phyloP scores from a whole-genome alignment of 2,329 filamentous ascomycete genomes.

The Colletotrichum chrysophilum region DNA sequence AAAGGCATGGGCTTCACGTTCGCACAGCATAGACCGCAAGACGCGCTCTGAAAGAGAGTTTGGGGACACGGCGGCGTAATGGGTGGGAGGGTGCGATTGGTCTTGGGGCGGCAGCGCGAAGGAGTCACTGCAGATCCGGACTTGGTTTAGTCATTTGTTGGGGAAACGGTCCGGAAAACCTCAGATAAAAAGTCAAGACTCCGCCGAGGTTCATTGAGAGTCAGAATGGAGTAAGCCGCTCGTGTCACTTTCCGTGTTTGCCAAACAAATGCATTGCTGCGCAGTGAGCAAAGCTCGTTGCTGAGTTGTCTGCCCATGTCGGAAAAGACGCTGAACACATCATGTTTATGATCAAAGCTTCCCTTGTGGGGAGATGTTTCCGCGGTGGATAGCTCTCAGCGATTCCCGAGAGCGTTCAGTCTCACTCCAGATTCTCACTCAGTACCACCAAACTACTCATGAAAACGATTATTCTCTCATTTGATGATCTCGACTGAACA shows the following conservation, averaged over 20 bases:
- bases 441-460: neutral
- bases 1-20: neutral
- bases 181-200: neutral
- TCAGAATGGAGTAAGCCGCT: neutral
- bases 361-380: neutral
- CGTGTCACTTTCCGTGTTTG: neutral
- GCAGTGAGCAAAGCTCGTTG: neutral
- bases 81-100: neutral
- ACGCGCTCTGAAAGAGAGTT: neutral
- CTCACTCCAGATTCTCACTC: neutral
- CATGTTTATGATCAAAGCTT: neutral
- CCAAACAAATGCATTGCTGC: neutral
- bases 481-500: neutral
- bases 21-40: neutral
- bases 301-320: neutral
- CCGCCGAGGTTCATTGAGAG: neutral
- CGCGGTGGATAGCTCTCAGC: neutral
- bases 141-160: neutral
- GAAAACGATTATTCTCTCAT: neutral
- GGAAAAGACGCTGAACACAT: neutral
- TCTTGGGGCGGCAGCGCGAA: conserved; percentile 1
- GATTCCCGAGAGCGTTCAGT: neutral
- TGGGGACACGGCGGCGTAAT: neutral
- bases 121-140: neutral
- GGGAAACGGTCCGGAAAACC: neutral